Evolutionary conservation across 2,329 filamentous ascomycete genomes (phyloP).

Genomic region (Cryphonectria nitschkei): DNA sequence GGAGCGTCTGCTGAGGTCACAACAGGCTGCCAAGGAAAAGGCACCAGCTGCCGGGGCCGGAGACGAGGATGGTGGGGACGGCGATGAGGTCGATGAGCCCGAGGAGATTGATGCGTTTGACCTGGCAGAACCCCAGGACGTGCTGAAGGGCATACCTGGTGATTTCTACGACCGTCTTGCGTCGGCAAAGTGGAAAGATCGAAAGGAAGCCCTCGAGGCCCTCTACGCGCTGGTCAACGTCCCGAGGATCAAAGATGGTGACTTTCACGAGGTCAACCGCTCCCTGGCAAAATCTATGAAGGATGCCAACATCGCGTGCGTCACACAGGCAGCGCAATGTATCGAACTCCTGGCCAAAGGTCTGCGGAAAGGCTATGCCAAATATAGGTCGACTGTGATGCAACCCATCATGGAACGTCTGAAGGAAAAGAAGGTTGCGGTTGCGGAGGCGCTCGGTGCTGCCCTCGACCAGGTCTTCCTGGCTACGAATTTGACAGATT

Average conservation of each 20-base stretch:
- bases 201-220: conserved; percentile 90
- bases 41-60: conserved; percentile 63
- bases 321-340: conserved; percentile 90
- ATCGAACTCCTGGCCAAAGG: conserved; percentile 89
- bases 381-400: conserved; percentile 81
- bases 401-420: conserved; percentile 90
- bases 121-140: conserved; percentile 84
- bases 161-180: conserved; percentile 82
- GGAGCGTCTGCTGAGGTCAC: conserved; percentile 82
- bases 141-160: conserved; percentile 77
- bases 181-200: conserved; percentile 97
- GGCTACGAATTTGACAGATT: conserved; percentile 76
- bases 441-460: conserved; percentile 84
- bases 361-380: conserved; percentile 75
- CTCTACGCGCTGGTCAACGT: conserved; percentile 78
- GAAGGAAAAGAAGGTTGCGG: conserved; percentile 93
- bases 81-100: conserved; percentile 62
- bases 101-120: conserved; percentile 81
- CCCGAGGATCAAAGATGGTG: conserved; percentile 87
- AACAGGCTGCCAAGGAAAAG: conserved; percentile 81
- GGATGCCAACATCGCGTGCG: conserved; percentile 94
- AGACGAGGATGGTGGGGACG: conserved; percentile 62
- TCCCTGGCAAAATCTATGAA: conserved; percentile 97
- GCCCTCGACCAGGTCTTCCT: conserved; percentile 75
- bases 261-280: conserved; percentile 82